Conservation (phyloP, 164 flowering plant species). For the Brasenia schreberi region DNA sequence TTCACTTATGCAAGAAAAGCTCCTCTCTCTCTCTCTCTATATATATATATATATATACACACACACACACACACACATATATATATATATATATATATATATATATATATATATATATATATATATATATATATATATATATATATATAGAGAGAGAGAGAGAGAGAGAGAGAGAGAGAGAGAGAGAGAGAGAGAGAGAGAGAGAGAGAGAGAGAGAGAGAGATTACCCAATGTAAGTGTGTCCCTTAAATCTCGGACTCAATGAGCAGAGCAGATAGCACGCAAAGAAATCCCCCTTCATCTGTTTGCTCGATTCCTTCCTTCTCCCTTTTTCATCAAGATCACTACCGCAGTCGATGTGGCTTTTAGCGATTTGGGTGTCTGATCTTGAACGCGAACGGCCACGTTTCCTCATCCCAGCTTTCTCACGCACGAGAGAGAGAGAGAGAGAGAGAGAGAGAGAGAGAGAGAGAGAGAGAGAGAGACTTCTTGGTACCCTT, state of each 20-base stretch:
- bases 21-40: neutral
- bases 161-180: neutral
- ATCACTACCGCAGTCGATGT: conserved; percentile 9
- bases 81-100: neutral
- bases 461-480: neutral
- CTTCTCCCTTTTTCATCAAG: conserved; percentile 10
- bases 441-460: no score
- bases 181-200: neutral
- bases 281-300: conserved; percentile 38
- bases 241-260: conserved; percentile 70
- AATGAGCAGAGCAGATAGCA: conserved; percentile 73
- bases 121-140: neutral
- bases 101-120: neutral
- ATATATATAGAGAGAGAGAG: no score
- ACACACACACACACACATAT: neutral
- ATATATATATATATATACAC: neutral
- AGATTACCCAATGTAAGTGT: conserved; percentile 70
- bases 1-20: neutral
- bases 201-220: neutral
- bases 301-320: conserved; percentile 4
- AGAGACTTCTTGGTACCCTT: neutral
- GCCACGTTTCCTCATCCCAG: neutral
- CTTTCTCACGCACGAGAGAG: neutral
- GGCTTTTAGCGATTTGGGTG: neutral
- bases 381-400: neutral